Evolutionary conservation across 2,329 filamentous ascomycete genomes (phyloP), one percentile per base, ranked within the genome.

Genomic region (Ascochyta koolunga): DNA sequence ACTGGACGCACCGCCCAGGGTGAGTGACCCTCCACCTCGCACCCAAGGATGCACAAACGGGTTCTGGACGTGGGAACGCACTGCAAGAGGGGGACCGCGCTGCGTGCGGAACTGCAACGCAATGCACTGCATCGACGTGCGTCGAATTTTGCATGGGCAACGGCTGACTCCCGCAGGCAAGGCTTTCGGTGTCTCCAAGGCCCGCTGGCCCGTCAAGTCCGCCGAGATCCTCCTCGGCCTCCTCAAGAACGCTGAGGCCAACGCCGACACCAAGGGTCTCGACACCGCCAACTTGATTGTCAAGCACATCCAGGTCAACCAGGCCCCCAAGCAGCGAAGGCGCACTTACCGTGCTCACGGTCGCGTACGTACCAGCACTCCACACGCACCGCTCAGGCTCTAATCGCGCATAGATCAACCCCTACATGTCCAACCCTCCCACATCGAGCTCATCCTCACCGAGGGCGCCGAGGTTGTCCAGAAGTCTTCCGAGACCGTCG

Each of bases 301-400:
- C 84, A 97, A 97, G 91, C 96, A 97, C 90, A 99, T 99, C 84
- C 95, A 99, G 86, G 95, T 99, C 87, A 99, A 99, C 91, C 95
- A 99, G 87, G 96, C 95, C 73, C 95, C 95, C 76, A 98, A 98
- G 89, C 93, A 98, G 87, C 89, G 95, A 79, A 88, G 95, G 84
- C 89, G 95, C 81, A 99, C 95, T 78, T 99, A 99, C 90, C 93
- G 95, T 88, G 96, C 96, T 67, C 95, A 99, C 87, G 95, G 95
- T 88, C 92, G 95, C 86, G 93, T 97, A 96, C 76, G 93, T 91
- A 56, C 37, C 24, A 44, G 31, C 48, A 19, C 6, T 37, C 21
- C 44, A 37, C 24, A n/a, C 11, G 33, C n/a, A 37, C 32, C 35
- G 4, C 15, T 9, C 19, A 22, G 60, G 41, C 15, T 31, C 59